A percentile compares a stretch with the other conserved stretches of the same genome.
Conservation (phyloP, 2,329 filamentous ascomycete species). For the Colletotrichum tropicicola region DNA sequence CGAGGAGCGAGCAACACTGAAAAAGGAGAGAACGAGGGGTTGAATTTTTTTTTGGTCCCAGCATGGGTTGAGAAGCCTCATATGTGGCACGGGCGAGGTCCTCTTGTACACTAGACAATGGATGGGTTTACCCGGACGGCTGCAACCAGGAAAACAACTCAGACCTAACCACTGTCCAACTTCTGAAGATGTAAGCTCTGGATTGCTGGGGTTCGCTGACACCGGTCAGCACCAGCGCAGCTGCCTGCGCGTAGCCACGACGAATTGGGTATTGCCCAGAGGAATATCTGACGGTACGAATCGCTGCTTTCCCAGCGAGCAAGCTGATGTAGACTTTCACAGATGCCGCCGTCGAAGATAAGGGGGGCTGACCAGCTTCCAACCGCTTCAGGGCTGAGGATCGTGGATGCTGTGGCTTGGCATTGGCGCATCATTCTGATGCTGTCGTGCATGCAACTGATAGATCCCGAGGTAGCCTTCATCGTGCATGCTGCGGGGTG, state of each 20-base stretch:
- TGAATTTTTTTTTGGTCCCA: neutral
- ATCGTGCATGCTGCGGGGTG: conserved; percentile 20
- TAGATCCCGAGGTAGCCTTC: neutral
- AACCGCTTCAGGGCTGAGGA: neutral
- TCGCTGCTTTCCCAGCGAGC: neutral
- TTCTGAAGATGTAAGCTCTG: neutral
- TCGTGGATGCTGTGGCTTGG: neutral
- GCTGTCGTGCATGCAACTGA: neutral
- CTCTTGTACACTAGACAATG: too few relatives aligned
- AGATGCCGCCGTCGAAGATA: neutral
- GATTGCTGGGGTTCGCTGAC: conserved; percentile 12
- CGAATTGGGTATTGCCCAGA: neutral
- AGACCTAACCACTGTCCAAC: neutral
- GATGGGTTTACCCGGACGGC: too few relatives aligned
- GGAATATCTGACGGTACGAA: neutral
- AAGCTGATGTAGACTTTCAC: neutral
- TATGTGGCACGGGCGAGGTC: neutral
- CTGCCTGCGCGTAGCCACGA: neutral
- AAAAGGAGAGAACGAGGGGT: neutral
- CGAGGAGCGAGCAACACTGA: neutral
- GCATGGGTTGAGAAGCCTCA: neutral
- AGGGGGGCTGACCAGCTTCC: neutral
- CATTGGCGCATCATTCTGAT: neutral
- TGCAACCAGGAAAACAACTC: neutral
- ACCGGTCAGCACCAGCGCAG: neutral